Percentiles rank a stretch among this genome's conserved stretches.
Evolutionary conservation across 345 rosid species (phyloP).

Genomic region (Passiflora organensis): DNA sequence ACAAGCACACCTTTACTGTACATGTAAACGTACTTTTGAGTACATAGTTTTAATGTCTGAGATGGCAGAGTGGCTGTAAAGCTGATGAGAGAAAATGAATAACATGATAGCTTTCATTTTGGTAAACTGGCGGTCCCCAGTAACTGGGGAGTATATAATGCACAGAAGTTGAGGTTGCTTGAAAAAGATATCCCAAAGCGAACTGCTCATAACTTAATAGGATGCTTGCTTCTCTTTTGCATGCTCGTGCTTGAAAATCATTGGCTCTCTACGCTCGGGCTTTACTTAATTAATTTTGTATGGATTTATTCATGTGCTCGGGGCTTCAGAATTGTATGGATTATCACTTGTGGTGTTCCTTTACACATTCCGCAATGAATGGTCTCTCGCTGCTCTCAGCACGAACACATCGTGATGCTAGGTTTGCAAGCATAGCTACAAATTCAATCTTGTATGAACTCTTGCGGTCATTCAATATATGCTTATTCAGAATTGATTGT

Average conservation of each 20-base stretch:
- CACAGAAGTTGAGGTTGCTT: slow-evolving; percentile 1
- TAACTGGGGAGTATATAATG: background rate
- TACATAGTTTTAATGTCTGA: too few species aligned
- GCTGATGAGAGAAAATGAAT: slow-evolving; percentile 1
- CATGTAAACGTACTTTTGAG: too few species aligned
- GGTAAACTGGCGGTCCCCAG: background rate
- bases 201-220: slow-evolving; percentile 3
- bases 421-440: slow-evolving; percentile 75
- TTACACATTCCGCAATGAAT: slow-evolving; percentile 65
- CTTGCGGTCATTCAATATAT: slow-evolving; percentile 69
- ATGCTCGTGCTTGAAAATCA: background rate
- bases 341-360: slow-evolving; percentile 73
- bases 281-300: slow-evolving; percentile 49
- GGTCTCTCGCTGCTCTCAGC: slow-evolving; percentile 83
- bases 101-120: slow-evolving; percentile 4
- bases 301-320: slow-evolving; percentile 43
- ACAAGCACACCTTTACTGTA: too few species aligned
- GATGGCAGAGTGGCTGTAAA: background rate
- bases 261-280: background rate
- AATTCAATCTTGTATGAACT: slow-evolving; percentile 75
- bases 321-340: slow-evolving; percentile 60
- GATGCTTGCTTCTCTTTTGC: background rate
- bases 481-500: slow-evolving; percentile 84
- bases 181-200: background rate
- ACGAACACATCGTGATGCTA: slow-evolving; percentile 93